Evolutionary conservation across 2,329 filamentous ascomycete genomes (phyloP).

Genomic region (Raffaelea deltoideospora): DNA sequence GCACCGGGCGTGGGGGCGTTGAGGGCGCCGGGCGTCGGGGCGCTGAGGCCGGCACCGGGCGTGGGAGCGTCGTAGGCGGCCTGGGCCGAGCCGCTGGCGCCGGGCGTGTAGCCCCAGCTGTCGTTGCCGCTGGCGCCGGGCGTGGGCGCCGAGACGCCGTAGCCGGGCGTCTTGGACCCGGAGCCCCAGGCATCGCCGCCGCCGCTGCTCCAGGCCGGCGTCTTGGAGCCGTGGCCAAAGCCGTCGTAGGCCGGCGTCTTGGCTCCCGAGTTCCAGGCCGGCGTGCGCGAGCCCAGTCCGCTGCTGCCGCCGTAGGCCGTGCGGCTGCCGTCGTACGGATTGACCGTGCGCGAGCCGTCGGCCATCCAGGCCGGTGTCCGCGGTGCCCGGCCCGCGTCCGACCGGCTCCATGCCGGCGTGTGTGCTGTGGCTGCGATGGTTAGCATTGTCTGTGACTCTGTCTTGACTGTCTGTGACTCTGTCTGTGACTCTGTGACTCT

Average conservation of each 20-base stretch:
- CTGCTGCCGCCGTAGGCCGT: conserved; percentile 68
- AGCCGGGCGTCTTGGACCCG: conserved; percentile 66
- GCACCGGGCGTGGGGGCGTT: conserved; percentile 60
- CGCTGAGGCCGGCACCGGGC: conserved; percentile 41
- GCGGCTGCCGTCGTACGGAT: conserved; percentile 57
- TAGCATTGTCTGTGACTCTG: no score
- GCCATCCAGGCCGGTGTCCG: conserved; percentile 54
- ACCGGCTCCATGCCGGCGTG: conserved; percentile 48
- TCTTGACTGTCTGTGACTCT: no score
- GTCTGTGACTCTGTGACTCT: no score
- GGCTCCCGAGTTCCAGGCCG: conserved; percentile 64
- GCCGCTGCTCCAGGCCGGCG: conserved; percentile 40
- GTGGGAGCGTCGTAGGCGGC: conserved; percentile 58
- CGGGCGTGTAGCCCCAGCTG: conserved; percentile 44
- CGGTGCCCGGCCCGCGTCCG: conserved; percentile 36
- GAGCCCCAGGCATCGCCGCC: conserved; percentile 8
- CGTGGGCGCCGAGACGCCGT: conserved; percentile 44
- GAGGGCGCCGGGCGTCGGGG: conserved; percentile 45
- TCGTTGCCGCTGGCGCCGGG: conserved; percentile 43
- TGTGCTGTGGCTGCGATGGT: conserved; percentile 34
- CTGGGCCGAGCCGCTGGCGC: conserved; percentile 25
- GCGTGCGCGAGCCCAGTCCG: conserved; percentile 57
- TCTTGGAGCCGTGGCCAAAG: conserved; percentile 54
- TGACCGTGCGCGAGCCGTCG: conserved; percentile 51
- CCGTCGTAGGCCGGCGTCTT: conserved; percentile 53